Evolutionary conservation across 176 grass and related monocot species (phyloP).

Genomic region (Lolium rigidum): DNA sequence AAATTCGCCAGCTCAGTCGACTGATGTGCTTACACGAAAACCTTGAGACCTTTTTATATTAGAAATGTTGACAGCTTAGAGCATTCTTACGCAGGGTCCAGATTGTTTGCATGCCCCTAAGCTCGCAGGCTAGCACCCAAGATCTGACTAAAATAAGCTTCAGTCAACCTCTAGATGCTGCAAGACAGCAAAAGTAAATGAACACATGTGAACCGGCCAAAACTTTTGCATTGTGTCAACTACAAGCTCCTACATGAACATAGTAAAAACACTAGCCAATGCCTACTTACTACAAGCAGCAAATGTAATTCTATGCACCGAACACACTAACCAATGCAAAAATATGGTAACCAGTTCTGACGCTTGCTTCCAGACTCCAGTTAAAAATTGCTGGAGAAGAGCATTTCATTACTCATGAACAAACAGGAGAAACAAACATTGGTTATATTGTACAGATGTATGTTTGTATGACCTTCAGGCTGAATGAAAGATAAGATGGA

Average conservation of each 20-base stretch:
- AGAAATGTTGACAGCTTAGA: constrained; percentile 21
- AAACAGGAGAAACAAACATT: constrained; percentile 11
- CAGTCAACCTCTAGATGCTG: constrained; percentile 9
- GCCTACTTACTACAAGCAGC: background rate
- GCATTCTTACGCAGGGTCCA: background rate
- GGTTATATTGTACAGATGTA: background rate
- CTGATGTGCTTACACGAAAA: background rate
- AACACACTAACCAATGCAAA: background rate
- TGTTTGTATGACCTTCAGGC: background rate
- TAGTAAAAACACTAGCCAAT: constrained; percentile 1
- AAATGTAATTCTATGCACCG: background rate
- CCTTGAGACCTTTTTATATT: background rate
- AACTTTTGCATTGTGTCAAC: background rate
- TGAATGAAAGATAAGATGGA: background rate
- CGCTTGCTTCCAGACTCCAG: background rate
- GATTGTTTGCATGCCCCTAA: constrained; percentile 9
- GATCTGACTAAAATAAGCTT: background rate
- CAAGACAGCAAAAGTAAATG: constrained; percentile 11
- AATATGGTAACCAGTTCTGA: background rate
- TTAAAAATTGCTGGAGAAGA: constrained; percentile 28
- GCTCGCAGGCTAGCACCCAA: no score
- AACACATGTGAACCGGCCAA: background rate
- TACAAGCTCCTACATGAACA: background rate
- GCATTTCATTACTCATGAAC: background rate
- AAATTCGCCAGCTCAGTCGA: background rate